Evolutionary conservation across 768 basidiomycete species (phyloP), one percentile per base, ranked within the genome.

Genomic region (Termitomyces titanicus): DNA sequence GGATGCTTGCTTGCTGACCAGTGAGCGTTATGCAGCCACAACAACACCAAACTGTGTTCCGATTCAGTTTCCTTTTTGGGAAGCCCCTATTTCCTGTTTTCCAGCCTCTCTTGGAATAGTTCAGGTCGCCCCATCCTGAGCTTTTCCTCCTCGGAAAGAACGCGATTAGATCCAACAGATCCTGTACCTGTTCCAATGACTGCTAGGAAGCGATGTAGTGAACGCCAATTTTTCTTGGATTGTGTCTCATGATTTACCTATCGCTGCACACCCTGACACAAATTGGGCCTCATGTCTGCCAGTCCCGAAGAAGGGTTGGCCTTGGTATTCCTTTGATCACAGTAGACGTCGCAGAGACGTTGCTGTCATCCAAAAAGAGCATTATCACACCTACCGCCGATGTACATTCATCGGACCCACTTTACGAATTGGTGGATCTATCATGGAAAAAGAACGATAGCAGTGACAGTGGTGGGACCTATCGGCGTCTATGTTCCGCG

Each of bases 1-100:
- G 66, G 61, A 68, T 67, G 62, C 64, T 66, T 70, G 68, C 68
- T 70, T 68, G 66, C 59, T 63, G 63, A 62, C 62, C 64, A 61
- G 61, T 55, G 62, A 55, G 59, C 63, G 61, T 56, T 66, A 59
- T 63, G 37, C 50, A 58, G 55, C 54, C 67, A 73, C 72, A 74
- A 74, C 71, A 71, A 60, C 57, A 22, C 46, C 64, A 65, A 65
- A 65, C 59, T 63, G 52, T 56, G 27, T 48, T 58, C 15, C 46
- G n/a, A 34, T 37, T 27, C 27, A 13, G 25, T 45, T 63, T 57
- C 61, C 63, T 62, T 57, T 64, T 62, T 54, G 17, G 60, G 60
- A 59, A 53, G 20, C 55, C 61, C 54, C 56, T 59, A 56, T 48
- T 13, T 39, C 18, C 44, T 25, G 5, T 18, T 22, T 51, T 35